Conservation (phyloP, 2,329 filamentous ascomycete genomes). For the Xylaria sp. region DNA sequence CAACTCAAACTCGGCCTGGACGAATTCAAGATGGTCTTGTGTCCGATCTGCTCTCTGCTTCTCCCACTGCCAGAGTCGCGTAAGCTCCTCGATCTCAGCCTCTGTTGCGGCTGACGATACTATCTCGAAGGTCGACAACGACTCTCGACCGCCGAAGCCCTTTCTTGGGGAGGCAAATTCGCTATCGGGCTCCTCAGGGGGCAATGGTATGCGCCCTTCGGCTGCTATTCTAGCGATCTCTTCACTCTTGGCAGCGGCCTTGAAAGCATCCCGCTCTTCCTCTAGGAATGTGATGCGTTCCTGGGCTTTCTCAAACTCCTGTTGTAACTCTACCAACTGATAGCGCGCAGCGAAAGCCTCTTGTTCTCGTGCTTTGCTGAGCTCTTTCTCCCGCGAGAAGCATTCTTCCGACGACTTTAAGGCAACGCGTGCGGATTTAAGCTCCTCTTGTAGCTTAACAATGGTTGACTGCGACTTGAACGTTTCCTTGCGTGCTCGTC, state of each 20-base stretch:
- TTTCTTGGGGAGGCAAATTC: slow-evolving; percentile 73
- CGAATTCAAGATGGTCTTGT: slow-evolving; percentile 78
- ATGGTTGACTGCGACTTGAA: slow-evolving; percentile 78
- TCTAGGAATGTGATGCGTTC: slow-evolving; percentile 74
- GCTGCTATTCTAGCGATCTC: slow-evolving; percentile 78
- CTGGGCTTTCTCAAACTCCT: slow-evolving; percentile 73
- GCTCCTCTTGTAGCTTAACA: slow-evolving; percentile 78
- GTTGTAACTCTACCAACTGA: slow-evolving; percentile 71
- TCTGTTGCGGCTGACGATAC: slow-evolving; percentile 66
- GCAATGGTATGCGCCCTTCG: slow-evolving; percentile 75
- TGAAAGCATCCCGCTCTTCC: slow-evolving; percentile 79
- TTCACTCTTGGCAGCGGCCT: slow-evolving; percentile 77
- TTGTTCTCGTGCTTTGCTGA: slow-evolving; percentile 71
- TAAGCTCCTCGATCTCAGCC: slow-evolving; percentile 68
- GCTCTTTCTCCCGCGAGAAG: slow-evolving; percentile 72
- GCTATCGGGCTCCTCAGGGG: slow-evolving; percentile 64
- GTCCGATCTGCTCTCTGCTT: slow-evolving; percentile 74
- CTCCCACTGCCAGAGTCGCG: slow-evolving; percentile 65
- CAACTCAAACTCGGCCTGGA: slow-evolving; percentile 79
- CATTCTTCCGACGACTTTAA: slow-evolving; percentile 67
- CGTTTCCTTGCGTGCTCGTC: slow-evolving; percentile 75
- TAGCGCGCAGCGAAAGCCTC: slow-evolving; percentile 76
- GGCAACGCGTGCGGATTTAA: slow-evolving; percentile 69
- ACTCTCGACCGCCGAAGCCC: slow-evolving; percentile 52
- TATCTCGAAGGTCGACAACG: slow-evolving; percentile 62